phyloP scores from a whole-genome alignment of 306 rosid genomes.

The Quercus gilva region DNA sequence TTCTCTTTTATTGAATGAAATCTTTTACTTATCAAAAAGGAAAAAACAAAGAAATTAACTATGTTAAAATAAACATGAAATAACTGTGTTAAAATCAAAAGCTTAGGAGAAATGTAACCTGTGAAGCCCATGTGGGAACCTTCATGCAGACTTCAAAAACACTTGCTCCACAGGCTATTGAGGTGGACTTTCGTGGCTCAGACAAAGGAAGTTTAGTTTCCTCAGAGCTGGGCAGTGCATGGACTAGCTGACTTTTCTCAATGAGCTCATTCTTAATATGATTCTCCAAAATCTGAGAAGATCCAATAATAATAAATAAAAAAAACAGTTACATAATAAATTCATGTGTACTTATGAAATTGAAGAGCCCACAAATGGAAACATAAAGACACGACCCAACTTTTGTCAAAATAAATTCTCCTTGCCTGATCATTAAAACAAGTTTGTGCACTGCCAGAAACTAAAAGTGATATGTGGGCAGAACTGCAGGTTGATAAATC shows the following conservation, averaged over 20 bases:
- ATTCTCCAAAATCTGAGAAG: slow-evolving; percentile 79
- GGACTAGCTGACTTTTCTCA: slow-evolving; percentile 77
- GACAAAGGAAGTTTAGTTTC: slow-evolving; percentile 53
- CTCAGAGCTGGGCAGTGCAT: slow-evolving; percentile 44
- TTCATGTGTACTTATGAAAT: too few relatives aligned
- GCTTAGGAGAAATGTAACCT: slow-evolving; percentile 41
- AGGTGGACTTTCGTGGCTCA: slow-evolving; percentile 88
- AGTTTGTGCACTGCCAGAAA: slow-evolving; percentile 92
- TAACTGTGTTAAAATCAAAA: too few relatives aligned
- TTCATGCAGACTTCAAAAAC: slow-evolving; percentile 87
- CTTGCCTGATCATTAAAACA: slow-evolving; percentile 95
- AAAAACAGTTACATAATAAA: too few relatives aligned
- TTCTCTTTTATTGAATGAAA: too few relatives aligned
- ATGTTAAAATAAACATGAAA: too few relatives aligned
- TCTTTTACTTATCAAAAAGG: too few relatives aligned
- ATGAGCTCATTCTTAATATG: slow-evolving; percentile 92
- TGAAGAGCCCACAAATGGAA: too few relatives aligned
- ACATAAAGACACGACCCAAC: too few relatives aligned
- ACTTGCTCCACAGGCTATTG: slow-evolving; percentile 90
- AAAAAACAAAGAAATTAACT: too few relatives aligned
- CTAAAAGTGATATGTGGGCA: slow-evolving; percentile 90
- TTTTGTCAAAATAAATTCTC: slow-evolving; percentile 8
- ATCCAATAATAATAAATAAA: neutral
- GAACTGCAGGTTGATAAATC: slow-evolving; percentile 88
- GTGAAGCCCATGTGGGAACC: slow-evolving; percentile 97